Base-by-base conservation (phyloP, 2,329 filamentous ascomycete genomes). In the Escovopsis sp. region DNA sequence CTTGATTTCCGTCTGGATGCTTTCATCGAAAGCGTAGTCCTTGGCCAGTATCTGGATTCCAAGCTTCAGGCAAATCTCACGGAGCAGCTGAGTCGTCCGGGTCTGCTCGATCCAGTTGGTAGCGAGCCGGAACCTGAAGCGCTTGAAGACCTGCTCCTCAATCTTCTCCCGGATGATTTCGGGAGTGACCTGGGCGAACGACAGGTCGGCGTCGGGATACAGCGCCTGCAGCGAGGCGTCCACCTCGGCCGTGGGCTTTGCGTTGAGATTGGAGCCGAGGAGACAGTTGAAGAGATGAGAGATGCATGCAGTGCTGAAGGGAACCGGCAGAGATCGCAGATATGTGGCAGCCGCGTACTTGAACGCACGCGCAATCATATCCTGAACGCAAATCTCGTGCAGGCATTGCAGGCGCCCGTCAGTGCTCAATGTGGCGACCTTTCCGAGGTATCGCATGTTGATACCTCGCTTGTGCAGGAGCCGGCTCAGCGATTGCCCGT, bases 381-480 rank as follows among this genome's bases (percentile, higher is more conserved):
- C 91, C 57, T 94, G 89, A 35, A 85, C 63, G 46, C 82, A 75
- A 32, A 98, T 74, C 43, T 79, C 75, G 48, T 76, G 79, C 52
- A 98, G 70, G 47, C 87, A 87, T 51, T 79, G 69, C 20, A 96
- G 71, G 47, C 85, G 80, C 41, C 76, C 71, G 43, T 81, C 81
- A 49, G 75, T 74, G 51, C 81, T 77, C 40, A 84, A 70, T 44
- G 74, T 68, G 11, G 85, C 82, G 47, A 98, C 64, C 61, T 79
- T 82, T 50, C 91, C 91, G n/a, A 96, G 72, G 60, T 98, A 98
- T 55, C 93, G 78, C 47, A 96, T 74, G 66, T 98, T 98, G 67
- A 98, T 88, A 64, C 91, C 91, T 35, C 89, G 84, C 71, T 94
- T 94, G 69, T 98, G 91, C 56, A 98, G 71, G 40, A 95, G 74